Evolutionary conservation across 2,329 filamentous ascomycete species (phyloP).

Genomic region (Biscogniauxia mediterranea): DNA sequence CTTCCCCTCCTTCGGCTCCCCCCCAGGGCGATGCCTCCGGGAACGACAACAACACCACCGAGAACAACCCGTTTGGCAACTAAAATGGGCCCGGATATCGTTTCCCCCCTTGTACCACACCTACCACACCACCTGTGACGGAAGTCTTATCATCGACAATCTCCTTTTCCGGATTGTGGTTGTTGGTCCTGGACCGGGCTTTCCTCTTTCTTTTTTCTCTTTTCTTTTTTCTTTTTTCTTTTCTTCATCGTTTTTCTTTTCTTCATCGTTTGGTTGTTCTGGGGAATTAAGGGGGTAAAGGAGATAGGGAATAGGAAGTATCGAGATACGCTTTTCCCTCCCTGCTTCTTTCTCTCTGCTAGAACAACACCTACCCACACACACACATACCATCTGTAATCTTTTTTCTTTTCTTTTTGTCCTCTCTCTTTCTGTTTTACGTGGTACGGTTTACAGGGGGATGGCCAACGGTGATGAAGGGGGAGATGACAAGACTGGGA

Average conservation of each 20-base stretch:
- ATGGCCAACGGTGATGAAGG: background rate
- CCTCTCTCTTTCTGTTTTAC: background rate
- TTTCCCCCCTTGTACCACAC: background rate
- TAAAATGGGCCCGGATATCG: background rate
- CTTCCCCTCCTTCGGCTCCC: conserved; percentile 6
- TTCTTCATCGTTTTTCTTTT: too few species aligned
- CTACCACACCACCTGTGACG: too few species aligned
- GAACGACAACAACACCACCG: background rate
- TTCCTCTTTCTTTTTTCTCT: too few species aligned
- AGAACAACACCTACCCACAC: background rate
- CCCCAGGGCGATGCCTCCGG: background rate
- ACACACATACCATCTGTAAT: background rate
- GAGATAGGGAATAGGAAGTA: too few species aligned
- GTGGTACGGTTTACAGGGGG: background rate
- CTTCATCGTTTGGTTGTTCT: too few species aligned
- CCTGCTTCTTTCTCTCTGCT: background rate
- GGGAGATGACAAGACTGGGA: background rate
- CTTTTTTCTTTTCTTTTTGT: background rate
- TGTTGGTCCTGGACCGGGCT: too few species aligned
- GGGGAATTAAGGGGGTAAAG: too few species aligned
- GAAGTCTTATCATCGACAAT: too few species aligned
- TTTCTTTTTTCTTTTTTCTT: too few species aligned
- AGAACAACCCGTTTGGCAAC: background rate
- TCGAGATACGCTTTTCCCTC: too few species aligned
- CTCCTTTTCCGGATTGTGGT: too few species aligned